A percentile compares a stretch with the other conserved stretches of the same genome.
phyloP scores from a whole-genome alignment of 1,139 yeast species.

The Kurtzmaniella quercitrusa region DNA sequence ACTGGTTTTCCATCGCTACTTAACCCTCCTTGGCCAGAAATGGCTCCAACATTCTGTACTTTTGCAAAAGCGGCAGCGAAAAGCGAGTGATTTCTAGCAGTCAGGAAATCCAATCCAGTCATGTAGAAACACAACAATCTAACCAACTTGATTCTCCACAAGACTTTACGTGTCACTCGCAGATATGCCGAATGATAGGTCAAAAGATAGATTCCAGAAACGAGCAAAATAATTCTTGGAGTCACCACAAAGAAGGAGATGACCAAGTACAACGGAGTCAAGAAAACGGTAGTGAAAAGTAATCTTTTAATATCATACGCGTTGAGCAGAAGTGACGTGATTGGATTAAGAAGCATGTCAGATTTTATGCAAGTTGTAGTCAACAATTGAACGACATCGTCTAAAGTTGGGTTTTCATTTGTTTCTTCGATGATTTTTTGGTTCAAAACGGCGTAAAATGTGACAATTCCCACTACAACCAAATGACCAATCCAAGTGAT shows the following conservation, averaged over 20 bases:
- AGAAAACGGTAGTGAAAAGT: constrained; percentile 75
- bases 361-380: constrained; percentile 73
- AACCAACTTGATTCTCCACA: constrained; percentile 78
- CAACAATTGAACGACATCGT: constrained; percentile 80
- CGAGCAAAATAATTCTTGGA: constrained; percentile 65
- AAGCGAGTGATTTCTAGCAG: constrained; percentile 41
- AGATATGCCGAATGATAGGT: constrained; percentile 88
- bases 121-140: constrained; percentile 72
- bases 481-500: constrained; percentile 80
- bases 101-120: constrained; percentile 84
- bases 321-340: constrained; percentile 65
- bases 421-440: constrained; percentile 50
- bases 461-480: constrained; percentile 61
- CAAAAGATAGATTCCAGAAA: constrained; percentile 58
- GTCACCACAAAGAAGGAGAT: constrained; percentile 62
- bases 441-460: constrained; percentile 62
- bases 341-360: constrained; percentile 73
- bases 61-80: constrained; percentile 59
- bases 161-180: constrained; percentile 69
- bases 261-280: constrained; percentile 79
- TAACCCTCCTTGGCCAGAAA: constrained; percentile 16
- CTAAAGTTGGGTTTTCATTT: constrained; percentile 71
- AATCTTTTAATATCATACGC: constrained; percentile 77
- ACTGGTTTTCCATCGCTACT: constrained; percentile 50
- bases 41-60: constrained; percentile 43